Evolutionary conservation across 768 basidiomycete genomes (phyloP).

Genomic region (Lactifluus subvellereus): DNA sequence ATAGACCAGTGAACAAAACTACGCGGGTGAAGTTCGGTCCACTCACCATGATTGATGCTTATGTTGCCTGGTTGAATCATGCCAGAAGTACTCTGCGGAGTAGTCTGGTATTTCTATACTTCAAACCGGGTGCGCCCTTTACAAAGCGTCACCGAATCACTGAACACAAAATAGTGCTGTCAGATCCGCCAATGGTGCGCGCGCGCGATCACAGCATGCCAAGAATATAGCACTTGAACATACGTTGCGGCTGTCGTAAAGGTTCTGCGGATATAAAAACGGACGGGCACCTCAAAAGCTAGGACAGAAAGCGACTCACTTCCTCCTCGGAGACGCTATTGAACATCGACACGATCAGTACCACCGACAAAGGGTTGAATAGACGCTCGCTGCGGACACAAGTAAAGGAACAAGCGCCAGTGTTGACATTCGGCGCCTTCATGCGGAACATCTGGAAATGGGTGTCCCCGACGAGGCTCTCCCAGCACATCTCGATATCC

Average conservation of each 20-base stretch:
- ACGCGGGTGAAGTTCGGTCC: background rate
- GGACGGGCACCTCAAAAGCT: background rate
- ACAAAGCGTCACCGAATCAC: slow-evolving; percentile 21
- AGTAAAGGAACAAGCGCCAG: slow-evolving; percentile 32
- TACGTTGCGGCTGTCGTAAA: slow-evolving; percentile 21
- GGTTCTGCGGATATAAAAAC: slow-evolving; percentile 3
- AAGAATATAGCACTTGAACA: too few species aligned
- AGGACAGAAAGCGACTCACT: background rate
- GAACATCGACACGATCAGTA: background rate
- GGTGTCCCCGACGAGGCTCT: slow-evolving; percentile 26
- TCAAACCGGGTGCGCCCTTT: slow-evolving; percentile 1
- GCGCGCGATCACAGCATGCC: too few species aligned
- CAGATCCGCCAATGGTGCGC: background rate
- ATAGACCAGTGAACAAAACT: background rate
- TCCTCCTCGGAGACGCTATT: slow-evolving; percentile 26
- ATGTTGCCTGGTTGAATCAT: slow-evolving; percentile 46
- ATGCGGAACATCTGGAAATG: slow-evolving; percentile 28
- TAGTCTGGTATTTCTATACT: slow-evolving; percentile 34
- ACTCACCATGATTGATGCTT: slow-evolving; percentile 49
- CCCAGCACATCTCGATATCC: slow-evolving; percentile 35
- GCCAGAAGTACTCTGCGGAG: slow-evolving; percentile 43
- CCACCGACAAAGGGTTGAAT: background rate
- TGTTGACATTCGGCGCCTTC: slow-evolving; percentile 27
- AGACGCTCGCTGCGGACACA: slow-evolving; percentile 25
- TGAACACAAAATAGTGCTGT: background rate